Percentiles rank a stretch among this genome's conserved stretches.
These are phyloP conservation scores for Phytopythium chamaehyphon DNA, from an alignment of 352 stramenopile species.

Conservation along the genomic window DNA sequence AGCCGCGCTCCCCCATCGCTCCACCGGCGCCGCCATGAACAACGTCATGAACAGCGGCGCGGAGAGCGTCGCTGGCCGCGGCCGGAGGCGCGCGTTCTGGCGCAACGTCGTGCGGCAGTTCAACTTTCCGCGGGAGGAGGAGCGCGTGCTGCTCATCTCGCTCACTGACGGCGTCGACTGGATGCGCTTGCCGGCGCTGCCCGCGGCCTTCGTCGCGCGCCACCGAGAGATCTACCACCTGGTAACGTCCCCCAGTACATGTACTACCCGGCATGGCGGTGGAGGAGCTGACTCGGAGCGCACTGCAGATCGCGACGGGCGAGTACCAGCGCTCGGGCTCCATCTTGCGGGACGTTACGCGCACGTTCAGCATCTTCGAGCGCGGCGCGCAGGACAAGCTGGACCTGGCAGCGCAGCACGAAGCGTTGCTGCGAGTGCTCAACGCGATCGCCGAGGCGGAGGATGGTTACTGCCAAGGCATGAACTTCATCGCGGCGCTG, in stretches of 20 bases:
- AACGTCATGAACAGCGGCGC: neutral
- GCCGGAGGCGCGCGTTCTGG: conserved; percentile 45
- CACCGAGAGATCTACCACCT: conserved; percentile 81
- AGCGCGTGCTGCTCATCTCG: conserved; percentile 56
- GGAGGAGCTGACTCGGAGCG: neutral
- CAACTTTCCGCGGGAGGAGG: conserved; percentile 67
- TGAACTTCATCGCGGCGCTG: conserved; percentile 87
- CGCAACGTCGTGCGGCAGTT: conserved; percentile 76
- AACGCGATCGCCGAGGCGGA: conserved; percentile 80
- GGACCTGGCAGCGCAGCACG: conserved; percentile 49
- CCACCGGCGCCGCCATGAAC: too few relatives aligned
- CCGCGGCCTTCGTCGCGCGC: conserved; percentile 48
- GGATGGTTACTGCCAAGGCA: conserved; percentile 82
- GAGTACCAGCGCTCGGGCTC: conserved; percentile 66
- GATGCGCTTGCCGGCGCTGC: conserved; percentile 50
- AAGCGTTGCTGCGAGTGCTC: conserved; percentile 66
- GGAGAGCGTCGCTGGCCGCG: conserved; percentile 8
- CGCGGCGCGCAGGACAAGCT: conserved; percentile 28
- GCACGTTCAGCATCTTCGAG: conserved; percentile 87
- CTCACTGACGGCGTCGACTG: conserved; percentile 65
- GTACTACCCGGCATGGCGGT: too few relatives aligned
- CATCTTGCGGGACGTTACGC: conserved; percentile 79
- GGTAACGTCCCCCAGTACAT: too few relatives aligned
- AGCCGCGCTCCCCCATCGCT: too few relatives aligned
- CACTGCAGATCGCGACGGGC: conserved; percentile 36